Percentiles rank a stretch among this genome's conserved stretches.
Evolutionary conservation across 768 basidiomycete species (phyloP).

Genomic region (Tricholoma sp.): DNA sequence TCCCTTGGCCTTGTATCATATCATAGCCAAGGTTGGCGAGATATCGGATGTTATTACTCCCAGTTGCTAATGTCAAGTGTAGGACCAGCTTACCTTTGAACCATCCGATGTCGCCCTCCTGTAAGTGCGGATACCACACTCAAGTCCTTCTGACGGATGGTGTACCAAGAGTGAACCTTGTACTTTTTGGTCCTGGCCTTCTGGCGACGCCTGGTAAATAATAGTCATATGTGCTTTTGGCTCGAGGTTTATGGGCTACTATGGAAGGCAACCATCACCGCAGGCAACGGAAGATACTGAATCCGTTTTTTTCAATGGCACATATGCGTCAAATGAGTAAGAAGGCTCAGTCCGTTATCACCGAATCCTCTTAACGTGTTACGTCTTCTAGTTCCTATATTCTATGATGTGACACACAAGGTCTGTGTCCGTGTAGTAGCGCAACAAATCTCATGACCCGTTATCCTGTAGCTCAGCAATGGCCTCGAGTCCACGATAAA

Average conservation of each 20-base stretch:
- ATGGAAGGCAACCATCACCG: constrained; percentile 13
- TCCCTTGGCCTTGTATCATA: constrained; percentile 30
- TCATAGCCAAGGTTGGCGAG: constrained; percentile 28
- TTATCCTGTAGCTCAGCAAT: too few species aligned
- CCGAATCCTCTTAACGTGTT: background rate
- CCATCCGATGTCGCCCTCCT: constrained; percentile 30
- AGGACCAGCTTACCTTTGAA: constrained; percentile 26
- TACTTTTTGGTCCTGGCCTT: constrained; percentile 1
- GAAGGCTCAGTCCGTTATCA: background rate
- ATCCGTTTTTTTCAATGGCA: constrained; percentile 20
- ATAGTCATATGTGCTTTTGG: background rate
- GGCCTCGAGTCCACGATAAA: too few species aligned
- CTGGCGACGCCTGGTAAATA: constrained; percentile 5
- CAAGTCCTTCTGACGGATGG: background rate
- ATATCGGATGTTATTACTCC: background rate
- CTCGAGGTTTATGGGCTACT: background rate
- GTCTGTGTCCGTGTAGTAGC: background rate
- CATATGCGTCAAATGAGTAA: constrained; percentile 26
- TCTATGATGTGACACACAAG: background rate
- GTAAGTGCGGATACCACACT: constrained; percentile 10
- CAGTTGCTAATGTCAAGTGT: background rate
- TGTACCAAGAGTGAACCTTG: background rate
- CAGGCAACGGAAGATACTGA: constrained; percentile 23
- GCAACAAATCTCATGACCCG: too few species aligned
- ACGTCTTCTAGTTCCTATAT: constrained; percentile 8